Evolutionary conservation across 164 flowering plant genomes (phyloP).

Genomic region (Liriodendron chinense): DNA sequence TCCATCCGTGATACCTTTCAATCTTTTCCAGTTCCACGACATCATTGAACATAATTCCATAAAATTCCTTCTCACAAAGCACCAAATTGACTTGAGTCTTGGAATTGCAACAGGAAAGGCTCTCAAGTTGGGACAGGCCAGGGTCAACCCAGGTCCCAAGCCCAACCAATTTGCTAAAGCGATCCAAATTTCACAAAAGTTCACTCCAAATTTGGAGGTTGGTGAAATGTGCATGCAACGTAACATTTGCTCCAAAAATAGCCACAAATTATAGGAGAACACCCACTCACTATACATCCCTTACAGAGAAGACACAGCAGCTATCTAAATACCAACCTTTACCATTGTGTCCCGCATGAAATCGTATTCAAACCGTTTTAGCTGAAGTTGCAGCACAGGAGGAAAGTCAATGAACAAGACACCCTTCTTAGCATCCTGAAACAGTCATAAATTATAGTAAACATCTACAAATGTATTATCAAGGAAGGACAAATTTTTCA

Average conservation of each 20-base stretch:
- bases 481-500: not conserved
- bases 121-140: too few species aligned
- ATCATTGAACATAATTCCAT: too few species aligned
- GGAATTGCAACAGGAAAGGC: too few species aligned
- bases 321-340: slow-evolving; percentile 41
- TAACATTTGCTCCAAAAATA: not conserved
- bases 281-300: not conserved
- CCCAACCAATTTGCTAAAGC: too few species aligned
- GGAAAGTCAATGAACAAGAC: slow-evolving; percentile 62
- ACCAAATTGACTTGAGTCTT: too few species aligned
- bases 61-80: too few species aligned
- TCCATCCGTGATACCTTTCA: too few species aligned
- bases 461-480: not conserved
- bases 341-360: slow-evolving; percentile 75
- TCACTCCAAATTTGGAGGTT: too few species aligned
- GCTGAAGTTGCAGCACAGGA: slow-evolving; percentile 71
- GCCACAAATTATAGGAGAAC: not conserved
- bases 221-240: not conserved
- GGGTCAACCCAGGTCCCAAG: too few species aligned
- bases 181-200: too few species aligned
- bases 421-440: slow-evolving; percentile 67
- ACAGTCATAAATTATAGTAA: not conserved
- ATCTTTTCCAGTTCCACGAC: too few species aligned
- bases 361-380: slow-evolving; percentile 69
- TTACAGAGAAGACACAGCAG: not conserved